Evolutionary conservation across 768 basidiomycete genomes (phyloP).

Genomic region (Boletales sp.): DNA sequence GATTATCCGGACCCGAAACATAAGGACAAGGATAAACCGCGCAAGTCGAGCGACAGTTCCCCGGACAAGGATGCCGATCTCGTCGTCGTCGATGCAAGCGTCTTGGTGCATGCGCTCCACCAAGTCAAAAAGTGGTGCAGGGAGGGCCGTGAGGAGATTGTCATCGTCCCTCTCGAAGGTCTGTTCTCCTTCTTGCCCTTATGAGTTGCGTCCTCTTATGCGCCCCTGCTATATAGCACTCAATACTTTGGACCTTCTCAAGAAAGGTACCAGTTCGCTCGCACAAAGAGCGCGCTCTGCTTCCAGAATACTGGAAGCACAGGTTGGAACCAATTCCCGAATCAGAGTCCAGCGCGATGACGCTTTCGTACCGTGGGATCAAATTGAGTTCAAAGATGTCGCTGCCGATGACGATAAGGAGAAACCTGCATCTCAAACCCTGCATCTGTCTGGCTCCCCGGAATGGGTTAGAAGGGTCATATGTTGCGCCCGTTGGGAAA

Average conservation of each 20-base stretch:
- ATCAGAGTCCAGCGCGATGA: slow-evolving; percentile 81
- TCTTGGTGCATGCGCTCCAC: slow-evolving; percentile 71
- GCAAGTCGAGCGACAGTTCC: slow-evolving; percentile 26
- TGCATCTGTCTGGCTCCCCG: slow-evolving; percentile 45
- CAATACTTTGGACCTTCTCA: slow-evolving; percentile 87
- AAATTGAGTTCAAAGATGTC: slow-evolving; percentile 51
- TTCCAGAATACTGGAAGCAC: slow-evolving; percentile 83
- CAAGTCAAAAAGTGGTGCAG: slow-evolving; percentile 82
- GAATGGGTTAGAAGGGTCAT: slow-evolving; percentile 86
- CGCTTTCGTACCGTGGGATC: slow-evolving; percentile 81
- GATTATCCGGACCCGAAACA: slow-evolving; percentile 18
- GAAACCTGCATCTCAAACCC: slow-evolving; percentile 21
- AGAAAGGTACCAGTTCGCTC: slow-evolving; percentile 79
- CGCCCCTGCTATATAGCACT: slow-evolving; percentile 49
- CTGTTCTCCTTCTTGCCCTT: slow-evolving; percentile 17
- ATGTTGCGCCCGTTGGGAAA: slow-evolving; percentile 78
- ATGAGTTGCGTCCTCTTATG: slow-evolving; percentile 6
- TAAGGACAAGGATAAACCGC: slow-evolving; percentile 17
- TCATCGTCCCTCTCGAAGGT: slow-evolving; percentile 91
- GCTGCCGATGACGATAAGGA: slow-evolving; percentile 21
- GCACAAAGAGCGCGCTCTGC: slow-evolving; percentile 84
- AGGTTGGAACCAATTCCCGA: slow-evolving; percentile 78
- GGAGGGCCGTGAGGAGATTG: slow-evolving; percentile 69
- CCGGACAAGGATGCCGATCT: slow-evolving; percentile 65
- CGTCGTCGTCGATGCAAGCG: slow-evolving; percentile 77